Conservation (phyloP, 1,284 basidiomycete genomes). For the Pascua sp. region DNA sequence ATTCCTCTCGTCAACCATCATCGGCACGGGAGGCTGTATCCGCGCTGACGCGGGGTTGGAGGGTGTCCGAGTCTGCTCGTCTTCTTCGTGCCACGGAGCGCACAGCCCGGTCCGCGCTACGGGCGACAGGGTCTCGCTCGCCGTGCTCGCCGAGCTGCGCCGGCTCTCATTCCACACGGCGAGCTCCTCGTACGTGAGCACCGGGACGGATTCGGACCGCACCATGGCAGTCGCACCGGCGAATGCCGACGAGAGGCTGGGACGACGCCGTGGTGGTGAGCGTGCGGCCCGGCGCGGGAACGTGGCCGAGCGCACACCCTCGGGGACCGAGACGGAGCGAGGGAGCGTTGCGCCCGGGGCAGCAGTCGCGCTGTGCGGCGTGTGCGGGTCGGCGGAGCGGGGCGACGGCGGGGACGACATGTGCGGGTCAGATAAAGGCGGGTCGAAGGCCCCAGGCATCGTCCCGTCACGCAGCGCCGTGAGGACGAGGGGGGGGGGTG, state of each 20-base stretch:
- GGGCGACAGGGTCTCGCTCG: too few species aligned
- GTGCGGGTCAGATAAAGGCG: too few species aligned
- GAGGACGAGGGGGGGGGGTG: too few species aligned
- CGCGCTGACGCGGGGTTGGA: too few species aligned
- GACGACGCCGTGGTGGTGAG: background rate
- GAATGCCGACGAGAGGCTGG: background rate
- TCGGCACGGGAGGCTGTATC: too few species aligned
- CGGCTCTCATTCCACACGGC: background rate
- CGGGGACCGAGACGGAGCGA: background rate
- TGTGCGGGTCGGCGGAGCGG: background rate
- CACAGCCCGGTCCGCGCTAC: too few species aligned
- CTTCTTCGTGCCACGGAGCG: too few species aligned
- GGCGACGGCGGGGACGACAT: background rate
- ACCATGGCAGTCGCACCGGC: conserved; percentile 6
- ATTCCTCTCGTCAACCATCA: too few species aligned
- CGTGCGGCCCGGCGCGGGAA: background rate
- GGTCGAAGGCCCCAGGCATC: too few species aligned
- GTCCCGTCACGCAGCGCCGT: too few species aligned
- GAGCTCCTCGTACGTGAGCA: conserved; percentile 12
- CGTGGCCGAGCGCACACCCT: background rate
- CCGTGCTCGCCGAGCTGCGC: too few species aligned
- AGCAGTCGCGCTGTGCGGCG: background rate
- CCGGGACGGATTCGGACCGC: conserved; percentile 7
- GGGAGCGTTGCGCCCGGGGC: background rate
- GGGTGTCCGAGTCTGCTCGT: too few species aligned